Base-by-base conservation (phyloP, 768 basidiomycete genomes). In the Amanita thiersii region DNA sequence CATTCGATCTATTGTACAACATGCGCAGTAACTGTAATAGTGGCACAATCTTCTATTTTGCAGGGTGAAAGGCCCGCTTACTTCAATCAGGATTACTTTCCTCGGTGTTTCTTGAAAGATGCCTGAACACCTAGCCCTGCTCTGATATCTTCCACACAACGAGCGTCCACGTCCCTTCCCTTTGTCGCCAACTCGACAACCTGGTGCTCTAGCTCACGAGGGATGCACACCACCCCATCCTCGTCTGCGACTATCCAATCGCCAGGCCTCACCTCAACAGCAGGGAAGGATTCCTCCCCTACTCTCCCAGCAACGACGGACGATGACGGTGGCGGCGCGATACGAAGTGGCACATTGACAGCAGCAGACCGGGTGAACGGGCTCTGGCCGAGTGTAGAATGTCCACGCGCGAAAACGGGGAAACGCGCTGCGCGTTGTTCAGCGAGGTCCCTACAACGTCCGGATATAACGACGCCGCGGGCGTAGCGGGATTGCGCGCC, bases 141-240 rank as follows among this genome's bases (percentile, higher is more conserved):
- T 46, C 65, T 68, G 48, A 96, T 83, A 52, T 93, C 92, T 43
- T 60, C 58, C 69, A 85, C 72, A 43, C 87, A 89, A 44, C 61
- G 66, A 15, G 65, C 79, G 57, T 96, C 93, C 10, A 84, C 61
- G 37, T 74, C 72, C 50, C 72, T 67, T 11, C 74, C 79, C 50
- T 70, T 70, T 20, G 53, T 48, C n/a, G 83, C 87, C 17, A 74
- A 40, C 29, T 75, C 67, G 3, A 78, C 50, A 1, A 88, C 87
- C 43, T 73, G 56, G 12, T 60, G 61, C 25, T 77, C 68, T 34
- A 80, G 48, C 2, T 59, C 63, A 24, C 56, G 60, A 2, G 88
- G 81, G 19, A 94, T 73, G 51, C 80, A 86, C 2, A 97, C 86
- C 1, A 93, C 87, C 1, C 93, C 91, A 55, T 96, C 86, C 43